phyloP scores from a whole-genome alignment of 2,329 filamentous ascomycete species.

The Talaromyces sp. region DNA sequence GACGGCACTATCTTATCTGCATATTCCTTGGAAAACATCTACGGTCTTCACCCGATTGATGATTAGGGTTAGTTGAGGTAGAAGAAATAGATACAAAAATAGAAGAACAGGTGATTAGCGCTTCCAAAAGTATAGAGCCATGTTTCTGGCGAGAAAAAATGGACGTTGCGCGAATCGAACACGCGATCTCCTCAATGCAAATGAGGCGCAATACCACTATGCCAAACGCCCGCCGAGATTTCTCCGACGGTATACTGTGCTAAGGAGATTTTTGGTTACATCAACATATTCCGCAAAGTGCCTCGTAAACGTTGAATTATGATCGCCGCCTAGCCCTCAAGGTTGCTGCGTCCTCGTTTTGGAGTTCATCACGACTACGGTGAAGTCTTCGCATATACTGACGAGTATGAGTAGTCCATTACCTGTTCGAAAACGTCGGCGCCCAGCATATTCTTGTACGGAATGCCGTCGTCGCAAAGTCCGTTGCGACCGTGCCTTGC shows the following conservation, averaged over 20 bases:
- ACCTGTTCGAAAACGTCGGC: slow-evolving; percentile 20
- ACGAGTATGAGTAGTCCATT: neutral
- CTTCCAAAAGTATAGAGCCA: neutral
- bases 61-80: too few species aligned
- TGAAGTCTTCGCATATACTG: neutral
- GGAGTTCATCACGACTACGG: neutral
- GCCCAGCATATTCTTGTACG: slow-evolving; percentile 26
- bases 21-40: too few species aligned
- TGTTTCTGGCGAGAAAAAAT: neutral
- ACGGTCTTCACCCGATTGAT: too few species aligned
- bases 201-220: slow-evolving; percentile 11
- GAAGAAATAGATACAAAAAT: neutral
- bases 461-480: slow-evolving; percentile 33
- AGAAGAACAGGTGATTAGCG: too few species aligned
- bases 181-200: slow-evolving; percentile 10
- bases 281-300: too few species aligned
- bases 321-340: too few species aligned
- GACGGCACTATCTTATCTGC: too few species aligned
- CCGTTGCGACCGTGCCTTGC: slow-evolving; percentile 27
- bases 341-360: too few species aligned
- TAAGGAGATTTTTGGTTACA: too few species aligned
- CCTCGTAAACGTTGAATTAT: too few species aligned
- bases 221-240: slow-evolving; percentile 3
- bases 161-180: slow-evolving; percentile 10
- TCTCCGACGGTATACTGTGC: neutral